Base-by-base conservation (phyloP, 2,329 filamentous ascomycete species). In the Pseudogymnoascus sp. region DNA sequence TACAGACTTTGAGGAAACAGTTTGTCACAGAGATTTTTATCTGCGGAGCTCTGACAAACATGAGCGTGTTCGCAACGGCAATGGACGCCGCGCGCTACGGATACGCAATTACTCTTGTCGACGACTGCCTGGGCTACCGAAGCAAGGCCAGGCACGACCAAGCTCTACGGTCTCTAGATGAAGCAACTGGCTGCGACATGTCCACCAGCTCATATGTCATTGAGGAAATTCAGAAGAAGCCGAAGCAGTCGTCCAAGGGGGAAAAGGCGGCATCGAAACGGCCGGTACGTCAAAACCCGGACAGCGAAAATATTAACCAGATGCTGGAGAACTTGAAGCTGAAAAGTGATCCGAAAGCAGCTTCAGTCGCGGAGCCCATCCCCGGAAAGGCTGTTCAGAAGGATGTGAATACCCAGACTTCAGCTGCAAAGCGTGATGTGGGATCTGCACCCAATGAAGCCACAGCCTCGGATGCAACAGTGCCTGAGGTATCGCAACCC, bases 1-100 rank as follows among this genome's bases (percentile, higher is more conserved):
- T 97, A 7, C 81, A 88, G 60, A 81, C 86, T n/a, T 77, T 97
- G 53, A 85, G 93, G n/a, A 86, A 87, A n/a, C 89, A 87, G 67
- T 87, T 97, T 68, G 86, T 96, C 64, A 96, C 92, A 1, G 90
- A 97, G 70, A 79, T 99, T 11, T 97, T 90, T 75, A 84, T 97
- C 23, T 96, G 90, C 71, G 95, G 95, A 21, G 88, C 89, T 50
- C 82, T 96, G 59, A 90, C 88, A 46, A 97, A 97, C 70, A 80
- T 96, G 37, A 93, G 92, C 33, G 87, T 97, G 56, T 92, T 95
- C 72, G 93, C 95, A 7, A 97, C 93, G 0, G 92, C 92, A 3
- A 81, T 96, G 66, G 95, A 97, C 72, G 95, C 93, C 10, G 93
- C 91, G 1, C 85, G 89, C 19, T 89, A 97, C 74, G 95, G 93